These are phyloP conservation scores for Dovyalis caffra DNA, from an alignment of 345 rosid species.

Conservation along the genomic window DNA sequence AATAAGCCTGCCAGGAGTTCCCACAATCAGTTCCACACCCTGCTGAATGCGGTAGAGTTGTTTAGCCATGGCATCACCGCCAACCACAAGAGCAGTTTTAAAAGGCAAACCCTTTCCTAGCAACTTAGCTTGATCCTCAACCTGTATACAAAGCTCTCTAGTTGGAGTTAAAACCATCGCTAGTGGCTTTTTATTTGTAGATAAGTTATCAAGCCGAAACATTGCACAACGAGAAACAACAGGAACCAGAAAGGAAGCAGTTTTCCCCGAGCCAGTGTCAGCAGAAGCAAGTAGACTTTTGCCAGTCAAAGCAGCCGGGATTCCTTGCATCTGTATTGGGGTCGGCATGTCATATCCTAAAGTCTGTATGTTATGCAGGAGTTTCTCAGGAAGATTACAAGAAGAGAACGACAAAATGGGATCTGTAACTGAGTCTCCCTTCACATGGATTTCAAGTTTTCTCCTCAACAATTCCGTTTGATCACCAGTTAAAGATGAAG, in stretches of 20 bases:
- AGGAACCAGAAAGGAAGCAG: slow-evolving; percentile 84
- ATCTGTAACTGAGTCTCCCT: slow-evolving; percentile 52
- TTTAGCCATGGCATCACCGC: slow-evolving; percentile 80
- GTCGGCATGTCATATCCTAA: slow-evolving; percentile 77
- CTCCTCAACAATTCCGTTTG: slow-evolving; percentile 56
- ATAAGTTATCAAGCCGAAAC: slow-evolving; percentile 30
- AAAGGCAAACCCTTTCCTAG: slow-evolving; percentile 91
- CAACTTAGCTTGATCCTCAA: slow-evolving; percentile 87
- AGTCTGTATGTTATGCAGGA: slow-evolving; percentile 65
- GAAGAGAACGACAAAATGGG: slow-evolving; percentile 67
- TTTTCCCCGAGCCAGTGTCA: slow-evolving; percentile 85
- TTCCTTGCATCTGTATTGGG: slow-evolving; percentile 87
- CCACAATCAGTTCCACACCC: slow-evolving; percentile 85
- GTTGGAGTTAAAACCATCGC: slow-evolving; percentile 82
- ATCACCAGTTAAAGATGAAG: slow-evolving; percentile 28
- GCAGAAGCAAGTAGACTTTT: slow-evolving; percentile 80
- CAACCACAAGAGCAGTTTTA: slow-evolving; percentile 90
- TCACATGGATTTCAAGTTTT: slow-evolving; percentile 67
- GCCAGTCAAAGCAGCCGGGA: slow-evolving; percentile 70
- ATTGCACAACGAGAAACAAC: slow-evolving; percentile 57
- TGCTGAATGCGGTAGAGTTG: slow-evolving; percentile 73
- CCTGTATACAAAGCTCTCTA: slow-evolving; percentile 85
- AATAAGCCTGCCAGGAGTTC: slow-evolving; percentile 87
- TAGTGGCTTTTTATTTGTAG: slow-evolving; percentile 44
- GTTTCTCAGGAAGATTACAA: slow-evolving; percentile 56